phyloP scores from a whole-genome alignment of 257 asterid species.

The Eustoma russellianum region DNA sequence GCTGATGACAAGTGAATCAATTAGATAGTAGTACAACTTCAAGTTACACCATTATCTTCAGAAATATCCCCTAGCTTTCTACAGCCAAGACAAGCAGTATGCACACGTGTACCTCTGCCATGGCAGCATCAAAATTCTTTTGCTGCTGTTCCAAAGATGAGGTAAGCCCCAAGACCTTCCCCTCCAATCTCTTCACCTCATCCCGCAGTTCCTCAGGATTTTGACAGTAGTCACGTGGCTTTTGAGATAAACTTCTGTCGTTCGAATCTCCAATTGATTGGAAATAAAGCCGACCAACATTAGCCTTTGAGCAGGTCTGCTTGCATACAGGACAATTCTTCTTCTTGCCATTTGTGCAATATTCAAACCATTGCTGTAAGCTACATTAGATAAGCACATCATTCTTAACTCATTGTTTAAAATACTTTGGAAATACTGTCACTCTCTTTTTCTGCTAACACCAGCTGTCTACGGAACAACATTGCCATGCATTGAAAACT shows the following conservation, averaged over 20 bases:
- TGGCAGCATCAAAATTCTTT: constrained; percentile 42
- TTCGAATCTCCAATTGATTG: constrained; percentile 74
- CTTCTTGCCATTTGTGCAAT: constrained; percentile 74
- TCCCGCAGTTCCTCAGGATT: constrained; percentile 41
- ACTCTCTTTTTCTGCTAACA: too few relatives aligned
- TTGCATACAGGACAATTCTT: constrained; percentile 93
- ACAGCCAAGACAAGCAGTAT: too few relatives aligned
- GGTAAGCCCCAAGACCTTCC: constrained; percentile 54
- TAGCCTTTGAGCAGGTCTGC: constrained; percentile 57
- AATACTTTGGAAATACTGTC: too few relatives aligned
- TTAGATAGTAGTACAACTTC: too few relatives aligned
- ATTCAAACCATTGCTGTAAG: constrained; percentile 97
- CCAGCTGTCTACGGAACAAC: too few relatives aligned
- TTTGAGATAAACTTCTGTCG: constrained; percentile 45
- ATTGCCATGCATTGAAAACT: too few relatives aligned
- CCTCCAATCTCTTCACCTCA: constrained; percentile 68
- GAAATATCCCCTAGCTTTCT: too few relatives aligned
- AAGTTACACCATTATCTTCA: too few relatives aligned
- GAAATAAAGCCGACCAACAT: constrained; percentile 69
- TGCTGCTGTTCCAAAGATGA: constrained; percentile 62
- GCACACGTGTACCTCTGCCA: constrained; percentile 36
- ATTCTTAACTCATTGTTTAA: neutral
- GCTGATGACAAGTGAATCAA: too few relatives aligned
- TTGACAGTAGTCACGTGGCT: constrained; percentile 27
- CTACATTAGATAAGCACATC: constrained; percentile 17